Evolutionary conservation across 2,329 filamentous ascomycete species (phyloP).

Genomic region (Xylaria hypoxylon): DNA sequence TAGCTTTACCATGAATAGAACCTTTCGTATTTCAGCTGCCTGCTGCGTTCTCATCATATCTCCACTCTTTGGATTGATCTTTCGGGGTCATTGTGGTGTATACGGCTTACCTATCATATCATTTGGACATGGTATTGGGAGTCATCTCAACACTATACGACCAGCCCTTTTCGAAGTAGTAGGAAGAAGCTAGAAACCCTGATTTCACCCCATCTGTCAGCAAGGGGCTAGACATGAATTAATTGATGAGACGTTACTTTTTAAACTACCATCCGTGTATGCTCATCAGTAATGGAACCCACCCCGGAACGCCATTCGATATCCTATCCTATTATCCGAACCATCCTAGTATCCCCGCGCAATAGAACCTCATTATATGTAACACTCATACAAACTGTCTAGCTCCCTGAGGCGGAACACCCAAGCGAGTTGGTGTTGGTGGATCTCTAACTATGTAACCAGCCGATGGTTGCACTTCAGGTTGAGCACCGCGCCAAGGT

Average conservation of each 20-base stretch:
- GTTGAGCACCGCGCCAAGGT: constrained; percentile 39
- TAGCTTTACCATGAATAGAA: constrained; percentile 14
- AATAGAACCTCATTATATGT: constrained; percentile 6
- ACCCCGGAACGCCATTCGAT: constrained; percentile 6
- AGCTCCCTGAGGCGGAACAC: constrained; percentile 30
- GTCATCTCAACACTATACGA: background rate
- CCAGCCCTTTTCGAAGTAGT: background rate
- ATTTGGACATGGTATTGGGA: background rate
- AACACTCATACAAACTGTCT: constrained; percentile 28
- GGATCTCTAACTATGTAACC: constrained; percentile 20
- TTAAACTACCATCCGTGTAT: background rate
- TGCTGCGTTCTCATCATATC: background rate
- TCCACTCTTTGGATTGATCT: background rate
- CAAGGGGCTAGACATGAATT: too few species aligned
- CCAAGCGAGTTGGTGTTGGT: constrained; percentile 26
- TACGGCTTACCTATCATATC: background rate
- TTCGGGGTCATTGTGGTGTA: background rate
- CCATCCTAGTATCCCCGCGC: background rate
- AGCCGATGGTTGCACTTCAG: constrained; percentile 7
- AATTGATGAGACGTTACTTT: background rate
- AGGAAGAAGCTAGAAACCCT: background rate
- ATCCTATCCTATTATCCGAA: background rate
- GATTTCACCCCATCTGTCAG: background rate
- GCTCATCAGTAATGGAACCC: constrained; percentile 4
- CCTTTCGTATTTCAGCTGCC: constrained; percentile 19